Evolutionary conservation across 2,329 filamentous ascomycete species (phyloP), one percentile per base, ranked within the genome.

Genomic region (Endoconidiophora polonica): DNA sequence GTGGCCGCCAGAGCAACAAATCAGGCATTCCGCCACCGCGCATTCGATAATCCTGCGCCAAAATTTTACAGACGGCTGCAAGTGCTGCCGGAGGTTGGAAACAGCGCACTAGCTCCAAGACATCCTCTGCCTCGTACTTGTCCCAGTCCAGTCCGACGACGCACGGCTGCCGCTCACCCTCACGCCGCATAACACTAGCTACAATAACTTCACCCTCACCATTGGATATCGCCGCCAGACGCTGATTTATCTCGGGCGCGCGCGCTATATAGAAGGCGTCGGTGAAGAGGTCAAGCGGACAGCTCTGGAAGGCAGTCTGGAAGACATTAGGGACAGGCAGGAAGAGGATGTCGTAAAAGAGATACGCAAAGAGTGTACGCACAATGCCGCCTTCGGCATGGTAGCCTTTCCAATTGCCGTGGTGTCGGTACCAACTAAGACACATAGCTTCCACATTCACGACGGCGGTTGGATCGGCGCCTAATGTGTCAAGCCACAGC

Each of bases 361-460:
- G 76, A 60, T 91, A 90, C 12, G 80, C 83, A 63, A 88, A 88
- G 23, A 98, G 69, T 0, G 91, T 98, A n/a, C 87, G 79, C 5
- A 96, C 68, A 57, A 96, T 88, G 2, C 88, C 85, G 33, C 87
- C 86, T 68, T 98, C 91, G 16, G 82, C 78, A 64, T 98, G 91
- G 60, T 90, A 95, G 9, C 91, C 91, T 62, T 94, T 94, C 81
- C 86, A 96, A 7, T 22, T 29, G 2, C 88, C 90, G 48, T 83
- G 71, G 7, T 73, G 70, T 29, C 85, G 79, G 63, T 96, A 96
- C 67, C 82, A 77, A 42, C 80, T 87, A 37, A 98, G 71, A 61
- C 88, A 95, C 87, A 98, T 94, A 50, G 77, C 82, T 66, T 98
- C 91, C 10, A 98, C 91, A 48, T 78, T 81, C 62, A 88, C 94